These are phyloP conservation scores for Cucurbita argyrosperma DNA, from an alignment of 306 rosid genomes.

Conservation along the genomic window DNA sequence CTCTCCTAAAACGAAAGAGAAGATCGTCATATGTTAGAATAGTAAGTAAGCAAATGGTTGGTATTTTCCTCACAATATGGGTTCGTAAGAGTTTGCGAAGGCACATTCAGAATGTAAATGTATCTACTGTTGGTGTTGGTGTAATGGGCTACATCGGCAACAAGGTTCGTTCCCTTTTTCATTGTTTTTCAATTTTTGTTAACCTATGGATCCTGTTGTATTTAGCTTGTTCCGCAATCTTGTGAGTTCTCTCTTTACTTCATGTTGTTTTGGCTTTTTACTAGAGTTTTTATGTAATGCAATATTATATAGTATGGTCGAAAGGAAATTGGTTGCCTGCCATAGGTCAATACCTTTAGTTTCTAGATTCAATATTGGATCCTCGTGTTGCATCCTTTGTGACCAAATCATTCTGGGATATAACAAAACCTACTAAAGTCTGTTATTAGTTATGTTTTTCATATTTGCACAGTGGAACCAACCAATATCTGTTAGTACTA, in stretches of 20 bases:
- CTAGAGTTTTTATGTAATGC: not conserved
- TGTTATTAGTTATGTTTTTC: too few relatives aligned
- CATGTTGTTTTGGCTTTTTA: not conserved
- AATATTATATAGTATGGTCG: not conserved
- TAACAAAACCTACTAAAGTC: too few relatives aligned
- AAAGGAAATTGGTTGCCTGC: not conserved
- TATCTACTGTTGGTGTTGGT: constrained; percentile 93
- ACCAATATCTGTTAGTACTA: not conserved
- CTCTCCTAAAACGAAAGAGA: constrained; percentile 68
- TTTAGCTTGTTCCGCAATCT: not conserved
- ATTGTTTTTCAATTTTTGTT: not conserved
- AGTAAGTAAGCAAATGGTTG: constrained; percentile 95
- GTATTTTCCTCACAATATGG: constrained; percentile 77
- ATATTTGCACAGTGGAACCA: not conserved
- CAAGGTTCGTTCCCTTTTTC: constrained; percentile 46
- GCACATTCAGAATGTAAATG: constrained; percentile 78
- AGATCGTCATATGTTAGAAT: constrained; percentile 61
- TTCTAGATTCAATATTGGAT: too few relatives aligned
- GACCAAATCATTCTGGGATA: too few relatives aligned
- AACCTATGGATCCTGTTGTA: not conserved
- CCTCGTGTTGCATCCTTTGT: too few relatives aligned
- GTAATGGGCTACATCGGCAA: constrained; percentile 96
- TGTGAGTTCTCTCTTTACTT: not conserved
- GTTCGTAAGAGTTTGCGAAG: constrained; percentile 74
- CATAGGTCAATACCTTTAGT: too few relatives aligned